Percentiles rank a stretch among this genome's conserved stretches.
Conservation (phyloP, 192 early-diverging fungal genomes). For the Phlyctochytrium planicorne region DNA sequence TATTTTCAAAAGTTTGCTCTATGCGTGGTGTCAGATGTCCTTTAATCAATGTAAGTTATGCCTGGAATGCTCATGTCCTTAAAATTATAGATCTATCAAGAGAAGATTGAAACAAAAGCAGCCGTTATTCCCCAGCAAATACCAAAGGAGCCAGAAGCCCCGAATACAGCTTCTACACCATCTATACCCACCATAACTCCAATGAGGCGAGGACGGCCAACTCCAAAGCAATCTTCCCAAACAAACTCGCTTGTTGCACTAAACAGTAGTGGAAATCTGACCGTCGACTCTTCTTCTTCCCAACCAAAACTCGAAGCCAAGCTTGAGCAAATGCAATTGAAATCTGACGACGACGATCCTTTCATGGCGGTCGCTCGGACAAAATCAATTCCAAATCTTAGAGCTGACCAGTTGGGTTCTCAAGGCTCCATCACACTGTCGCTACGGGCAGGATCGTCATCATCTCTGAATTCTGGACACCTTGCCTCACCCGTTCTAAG, state of each 20-base stretch:
- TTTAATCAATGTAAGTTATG: not conserved
- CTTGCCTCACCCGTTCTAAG: too few relatives aligned
- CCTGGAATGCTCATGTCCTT: conserved; percentile 13
- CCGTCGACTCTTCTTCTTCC: too few relatives aligned
- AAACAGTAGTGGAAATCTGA: too few relatives aligned
- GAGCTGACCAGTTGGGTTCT: too few relatives aligned
- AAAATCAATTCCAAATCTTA: not conserved
- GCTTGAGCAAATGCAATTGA: too few relatives aligned
- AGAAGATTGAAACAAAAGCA: not conserved
- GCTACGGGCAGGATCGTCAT: too few relatives aligned
- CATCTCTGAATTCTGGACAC: too few relatives aligned
- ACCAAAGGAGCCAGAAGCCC: conserved; percentile 21
- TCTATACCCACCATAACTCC: conserved; percentile 57
- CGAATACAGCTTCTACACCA: conserved; percentile 12
- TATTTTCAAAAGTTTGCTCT: conserved; percentile 63
- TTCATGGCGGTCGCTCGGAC: not conserved
- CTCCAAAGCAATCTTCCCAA: conserved; percentile 31
- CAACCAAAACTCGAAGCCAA: too few relatives aligned
- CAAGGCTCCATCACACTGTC: too few relatives aligned
- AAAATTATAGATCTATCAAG: conserved; percentile 13
- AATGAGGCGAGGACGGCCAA: conserved; percentile 91
- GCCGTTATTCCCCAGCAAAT: conserved; percentile 7
- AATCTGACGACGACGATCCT: too few relatives aligned
- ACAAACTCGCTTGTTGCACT: too few relatives aligned
- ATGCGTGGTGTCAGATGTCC: conserved; percentile 35